phyloP scores from a whole-genome alignment of 73 alveolate species.

The Effrenium voratum region DNA sequence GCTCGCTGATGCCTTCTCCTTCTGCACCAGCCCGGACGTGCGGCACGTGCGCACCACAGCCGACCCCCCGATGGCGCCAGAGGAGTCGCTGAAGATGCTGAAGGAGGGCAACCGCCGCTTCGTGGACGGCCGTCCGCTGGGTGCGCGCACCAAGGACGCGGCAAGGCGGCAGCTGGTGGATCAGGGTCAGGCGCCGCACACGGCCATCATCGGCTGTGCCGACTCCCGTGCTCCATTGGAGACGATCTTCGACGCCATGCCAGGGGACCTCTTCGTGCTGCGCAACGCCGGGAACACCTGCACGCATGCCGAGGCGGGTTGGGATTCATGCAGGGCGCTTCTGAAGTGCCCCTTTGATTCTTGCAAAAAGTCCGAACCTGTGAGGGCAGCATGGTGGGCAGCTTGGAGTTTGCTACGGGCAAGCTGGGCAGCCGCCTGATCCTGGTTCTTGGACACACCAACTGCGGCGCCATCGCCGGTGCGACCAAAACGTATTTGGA shows the following conservation, averaged over 20 bases:
- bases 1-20: not conserved
- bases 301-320: not conserved
- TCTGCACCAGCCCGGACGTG: not conserved
- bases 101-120: constrained; percentile 43
- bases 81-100: not conserved
- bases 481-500: constrained; percentile 20
- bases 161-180: not conserved
- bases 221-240: constrained; percentile 20
- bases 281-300: not conserved
- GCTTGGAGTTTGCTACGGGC: not conserved
- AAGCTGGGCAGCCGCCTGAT: not conserved
- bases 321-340: too few relatives aligned
- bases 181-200: constrained; percentile 25
- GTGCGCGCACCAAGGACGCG: not conserved
- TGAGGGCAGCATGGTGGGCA: not conserved
- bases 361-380: not conserved
- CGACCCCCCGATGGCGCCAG: constrained; percentile 6
- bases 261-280: not conserved
- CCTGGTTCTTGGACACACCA: constrained; percentile 52
- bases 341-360: too few relatives aligned
- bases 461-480: constrained; percentile 69
- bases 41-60: constrained; percentile 22
- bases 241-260: not conserved
- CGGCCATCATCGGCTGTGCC: constrained; percentile 46
- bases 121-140: constrained; percentile 8